Evolutionary conservation across 148 eudicot genomes (phyloP), one percentile per base, ranked within the genome.

Genomic region (Chenopodium formosanum): DNA sequence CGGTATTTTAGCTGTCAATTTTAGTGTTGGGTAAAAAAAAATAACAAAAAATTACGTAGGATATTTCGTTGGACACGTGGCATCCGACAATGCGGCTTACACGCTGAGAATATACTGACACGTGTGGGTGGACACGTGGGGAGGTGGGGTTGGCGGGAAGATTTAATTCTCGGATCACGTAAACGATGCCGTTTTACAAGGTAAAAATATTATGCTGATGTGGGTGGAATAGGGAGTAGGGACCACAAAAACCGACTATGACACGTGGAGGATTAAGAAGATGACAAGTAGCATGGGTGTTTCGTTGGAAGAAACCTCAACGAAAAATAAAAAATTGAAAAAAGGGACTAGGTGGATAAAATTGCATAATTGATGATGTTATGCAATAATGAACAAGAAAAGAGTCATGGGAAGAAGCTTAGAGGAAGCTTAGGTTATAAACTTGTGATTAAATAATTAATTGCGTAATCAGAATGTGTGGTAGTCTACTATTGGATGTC

Each of bases 51-150:
- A 81, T n/a, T 34, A 69, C 60, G 4, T 50, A 23, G 78, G 82
- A 83, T 73, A 14, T 78, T 66, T 73, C 31, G 16, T 5, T n/a
- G 74, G 1, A 79, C 73, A 76, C 73, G 80, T 80, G 86, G 83
- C 64, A 63, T 34, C 81, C 83, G 86, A 84, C 80, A 69, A 47
- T 56, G 83, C 68, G 76, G 2, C 53, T 47, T 29, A 31, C 52
- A 32, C 80, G 86, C 52, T 44, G 76, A 62, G 44, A n/a, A 4
- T 0, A 19, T 14, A 16, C 71, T 76, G 86, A 76, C 83, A 70
- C 85, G 80, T 63, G 79, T 46, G 62, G 63, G 40, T 0, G 32
- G 70, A 81, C 84, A 84, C 84, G 84, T 84, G 86, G 86, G 74
- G 19, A 77, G 75, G 70, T 65, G 48, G 16, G 50, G 67, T 77